A percentile compares a stretch with the other conserved stretches of the same genome.
These are phyloP conservation scores for Neurospora sp. DNA, from an alignment of 495 filamentous ascomycete species.

Conservation along the genomic window DNA sequence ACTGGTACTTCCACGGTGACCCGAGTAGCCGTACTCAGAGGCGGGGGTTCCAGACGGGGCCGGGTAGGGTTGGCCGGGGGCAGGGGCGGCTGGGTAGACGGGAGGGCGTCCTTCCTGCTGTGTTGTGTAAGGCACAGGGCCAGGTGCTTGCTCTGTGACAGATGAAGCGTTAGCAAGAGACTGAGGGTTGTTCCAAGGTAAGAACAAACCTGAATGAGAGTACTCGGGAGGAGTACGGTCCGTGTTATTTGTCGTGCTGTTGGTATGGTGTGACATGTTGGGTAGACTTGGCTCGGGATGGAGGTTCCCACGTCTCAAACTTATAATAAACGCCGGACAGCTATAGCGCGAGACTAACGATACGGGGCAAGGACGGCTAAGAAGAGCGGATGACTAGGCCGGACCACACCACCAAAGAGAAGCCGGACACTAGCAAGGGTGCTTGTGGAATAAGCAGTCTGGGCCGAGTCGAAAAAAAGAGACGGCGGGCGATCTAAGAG, in stretches of 20 bases:
- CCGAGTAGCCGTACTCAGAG: slow-evolving; percentile 60
- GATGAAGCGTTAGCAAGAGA: slow-evolving; percentile 63
- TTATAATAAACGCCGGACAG: background rate
- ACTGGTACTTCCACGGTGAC: background rate
- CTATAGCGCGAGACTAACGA: background rate
- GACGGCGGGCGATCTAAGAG: background rate
- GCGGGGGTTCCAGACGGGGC: background rate
- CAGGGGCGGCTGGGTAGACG: slow-evolving; percentile 41
- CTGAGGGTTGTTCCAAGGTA: slow-evolving; percentile 43
- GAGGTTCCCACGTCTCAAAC: background rate
- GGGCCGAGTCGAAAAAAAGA: background rate
- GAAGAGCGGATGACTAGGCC: background rate
- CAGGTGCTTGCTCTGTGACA: slow-evolving; percentile 73
- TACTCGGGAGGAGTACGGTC: slow-evolving; percentile 87
- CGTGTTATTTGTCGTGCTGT: slow-evolving; percentile 28
- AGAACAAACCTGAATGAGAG: slow-evolving; percentile 97
- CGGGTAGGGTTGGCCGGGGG: slow-evolving; percentile 67
- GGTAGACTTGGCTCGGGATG: background rate
- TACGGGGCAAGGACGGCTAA: background rate
- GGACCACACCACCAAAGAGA: background rate
- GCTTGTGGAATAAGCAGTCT: background rate
- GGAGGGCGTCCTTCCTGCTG: slow-evolving; percentile 68
- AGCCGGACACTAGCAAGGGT: background rate
- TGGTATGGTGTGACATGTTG: background rate
- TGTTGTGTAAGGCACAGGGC: slow-evolving; percentile 54